Conservation (phyloP, 257 asterid species). For the Jasminum sambac region DNA sequence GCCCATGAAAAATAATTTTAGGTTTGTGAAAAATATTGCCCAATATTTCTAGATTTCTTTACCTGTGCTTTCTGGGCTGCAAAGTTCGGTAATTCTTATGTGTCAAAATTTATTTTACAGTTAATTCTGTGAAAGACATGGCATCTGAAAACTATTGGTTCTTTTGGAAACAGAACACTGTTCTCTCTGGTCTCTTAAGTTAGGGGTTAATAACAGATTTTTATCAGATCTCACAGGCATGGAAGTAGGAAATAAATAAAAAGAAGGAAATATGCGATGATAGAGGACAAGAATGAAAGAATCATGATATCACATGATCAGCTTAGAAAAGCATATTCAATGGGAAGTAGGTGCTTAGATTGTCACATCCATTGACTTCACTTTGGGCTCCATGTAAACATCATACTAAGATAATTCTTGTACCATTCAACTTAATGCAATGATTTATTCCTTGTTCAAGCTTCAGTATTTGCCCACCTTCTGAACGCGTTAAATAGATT, state of each 20-base stretch:
- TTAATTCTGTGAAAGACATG: background rate
- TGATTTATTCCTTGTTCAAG: background rate
- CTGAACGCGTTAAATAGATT: background rate
- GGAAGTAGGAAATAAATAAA: background rate
- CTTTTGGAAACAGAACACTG: background rate
- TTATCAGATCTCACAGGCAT: background rate
- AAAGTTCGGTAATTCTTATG: background rate
- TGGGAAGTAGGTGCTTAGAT: background rate
- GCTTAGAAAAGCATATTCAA: too few relatives aligned
- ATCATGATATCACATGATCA: background rate
- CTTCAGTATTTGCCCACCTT: background rate
- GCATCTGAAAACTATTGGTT: background rate
- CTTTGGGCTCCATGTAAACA: background rate
- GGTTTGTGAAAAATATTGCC: background rate
- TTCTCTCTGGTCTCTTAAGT: background rate
- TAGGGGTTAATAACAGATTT: background rate
- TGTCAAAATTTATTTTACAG: background rate
- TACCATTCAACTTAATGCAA: background rate
- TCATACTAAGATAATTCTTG: background rate
- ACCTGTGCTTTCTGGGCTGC: background rate
- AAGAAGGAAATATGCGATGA: background rate
- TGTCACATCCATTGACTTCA: background rate
- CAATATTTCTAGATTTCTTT: background rate
- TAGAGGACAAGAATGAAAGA: background rate
- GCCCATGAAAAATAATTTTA: background rate